A percentile compares a stretch with the other conserved stretches of the same genome.
Conservation (phyloP, 306 rosid species). For the Quercus rubra region DNA sequence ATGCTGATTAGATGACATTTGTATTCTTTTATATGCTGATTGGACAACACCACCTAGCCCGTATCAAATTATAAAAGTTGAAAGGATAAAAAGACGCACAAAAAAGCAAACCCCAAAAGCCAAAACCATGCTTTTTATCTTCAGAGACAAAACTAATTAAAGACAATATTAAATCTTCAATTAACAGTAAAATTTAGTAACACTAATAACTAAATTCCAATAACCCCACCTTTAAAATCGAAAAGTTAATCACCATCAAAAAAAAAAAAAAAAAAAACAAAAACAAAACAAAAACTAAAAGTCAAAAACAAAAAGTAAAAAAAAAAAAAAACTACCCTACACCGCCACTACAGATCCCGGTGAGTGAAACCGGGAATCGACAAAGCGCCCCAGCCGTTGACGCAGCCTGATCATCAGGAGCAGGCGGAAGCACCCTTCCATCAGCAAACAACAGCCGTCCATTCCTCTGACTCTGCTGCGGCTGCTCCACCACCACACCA, state of each 20-base stretch:
- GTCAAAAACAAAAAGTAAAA: neutral
- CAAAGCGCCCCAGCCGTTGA: slow-evolving; percentile 49
- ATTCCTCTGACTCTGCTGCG: slow-evolving; percentile 39
- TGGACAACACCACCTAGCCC: neutral
- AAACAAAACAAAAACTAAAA: too few relatives aligned
- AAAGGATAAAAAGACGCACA: neutral
- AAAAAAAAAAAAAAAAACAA: neutral
- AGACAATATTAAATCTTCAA: too few relatives aligned
- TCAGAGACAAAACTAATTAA: neutral
- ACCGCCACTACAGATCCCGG: slow-evolving; percentile 80
- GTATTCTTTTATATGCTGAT: neutral
- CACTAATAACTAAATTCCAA: neutral
- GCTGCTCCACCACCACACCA: slow-evolving; percentile 41
- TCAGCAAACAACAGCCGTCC: slow-evolving; percentile 65
- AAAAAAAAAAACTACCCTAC: slow-evolving; percentile 25
- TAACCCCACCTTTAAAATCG: neutral
- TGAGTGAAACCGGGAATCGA: slow-evolving; percentile 65
- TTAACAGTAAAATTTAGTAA: too few relatives aligned
- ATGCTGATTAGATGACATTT: neutral
- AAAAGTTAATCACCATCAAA: neutral
- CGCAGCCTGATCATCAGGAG: slow-evolving; percentile 31
- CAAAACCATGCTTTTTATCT: slow-evolving; percentile 15
- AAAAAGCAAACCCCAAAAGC: slow-evolving; percentile 17
- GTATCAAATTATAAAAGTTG: neutral
- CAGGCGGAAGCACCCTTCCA: slow-evolving; percentile 84